Percentiles rank a stretch among this genome's conserved stretches.
Conservation (phyloP, 1,284 basidiomycete species). For the Melampsora larici-populina region DNA sequence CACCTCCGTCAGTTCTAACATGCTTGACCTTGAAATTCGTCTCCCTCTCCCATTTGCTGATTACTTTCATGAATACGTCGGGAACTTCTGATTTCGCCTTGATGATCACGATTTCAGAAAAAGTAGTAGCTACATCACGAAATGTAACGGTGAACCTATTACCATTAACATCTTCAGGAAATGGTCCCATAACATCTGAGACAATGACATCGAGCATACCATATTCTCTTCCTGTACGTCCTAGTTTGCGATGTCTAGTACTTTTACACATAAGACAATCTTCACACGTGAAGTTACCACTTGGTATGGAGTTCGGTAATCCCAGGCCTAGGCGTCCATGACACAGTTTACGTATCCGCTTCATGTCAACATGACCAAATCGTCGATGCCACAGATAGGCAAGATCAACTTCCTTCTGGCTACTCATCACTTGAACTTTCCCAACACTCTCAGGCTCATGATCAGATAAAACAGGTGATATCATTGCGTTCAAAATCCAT, state of each 20-base stretch:
- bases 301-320: no score
- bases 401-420: neutral
- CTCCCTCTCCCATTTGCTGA: neutral
- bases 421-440: neutral
- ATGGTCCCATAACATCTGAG: no score
- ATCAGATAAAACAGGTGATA: neutral
- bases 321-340: no score
- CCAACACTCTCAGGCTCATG: no score
- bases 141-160: no score
- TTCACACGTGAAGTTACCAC: no score
- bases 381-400: conserved; percentile 12
- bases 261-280: no score
- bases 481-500: neutral
- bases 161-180: no score
- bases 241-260: no score
- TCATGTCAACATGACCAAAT: conserved; percentile 16
- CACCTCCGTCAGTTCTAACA: neutral
- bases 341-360: conserved; percentile 6
- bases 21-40: neutral
- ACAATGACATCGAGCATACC: no score
- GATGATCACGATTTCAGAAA: neutral
- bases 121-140: neutral
- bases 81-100: neutral
- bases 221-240: no score
- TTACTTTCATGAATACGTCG: no score